phyloP scores from a whole-genome alignment of 2,329 filamentous ascomycete species.

The Ilyonectria mors-panacis region DNA sequence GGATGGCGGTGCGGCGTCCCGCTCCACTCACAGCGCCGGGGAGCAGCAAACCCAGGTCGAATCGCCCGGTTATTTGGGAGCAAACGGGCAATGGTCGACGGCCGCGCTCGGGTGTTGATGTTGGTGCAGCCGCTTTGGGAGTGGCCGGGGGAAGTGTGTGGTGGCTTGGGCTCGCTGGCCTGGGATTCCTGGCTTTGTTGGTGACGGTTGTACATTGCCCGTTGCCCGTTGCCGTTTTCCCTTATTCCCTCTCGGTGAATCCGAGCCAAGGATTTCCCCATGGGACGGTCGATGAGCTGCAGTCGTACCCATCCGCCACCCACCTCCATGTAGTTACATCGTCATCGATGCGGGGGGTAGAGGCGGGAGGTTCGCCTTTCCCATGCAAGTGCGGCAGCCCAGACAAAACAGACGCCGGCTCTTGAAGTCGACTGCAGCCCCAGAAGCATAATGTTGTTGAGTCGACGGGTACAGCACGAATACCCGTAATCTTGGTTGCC shows the following conservation, averaged over 20 bases:
- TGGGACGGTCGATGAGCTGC: conserved; percentile 11
- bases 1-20: conserved; percentile 25
- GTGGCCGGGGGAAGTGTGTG: background rate
- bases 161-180: background rate
- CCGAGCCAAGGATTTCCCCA: conserved; percentile 1
- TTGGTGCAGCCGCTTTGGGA: background rate
- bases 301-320: conserved; percentile 7
- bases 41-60: background rate
- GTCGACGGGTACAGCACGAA: background rate
- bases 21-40: conserved; percentile 27
- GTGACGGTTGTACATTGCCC: background rate
- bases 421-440: background rate
- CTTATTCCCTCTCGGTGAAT: conserved; percentile 6
- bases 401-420: background rate
- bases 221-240: background rate
- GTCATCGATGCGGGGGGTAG: conserved; percentile 17
- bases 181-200: conserved; percentile 15
- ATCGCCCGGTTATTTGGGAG: conserved; percentile 13
- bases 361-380: conserved; percentile 4
- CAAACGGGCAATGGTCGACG: conserved; percentile 18
- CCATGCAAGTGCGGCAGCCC: conserved; percentile 13
- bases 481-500: conserved; percentile 10
- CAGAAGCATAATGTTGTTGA: conserved; percentile 9
- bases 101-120: conserved; percentile 12
- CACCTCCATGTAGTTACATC: conserved; percentile 12